Conservation (phyloP, 805 yeast species). For the Grigorovia jiainica region DNA sequence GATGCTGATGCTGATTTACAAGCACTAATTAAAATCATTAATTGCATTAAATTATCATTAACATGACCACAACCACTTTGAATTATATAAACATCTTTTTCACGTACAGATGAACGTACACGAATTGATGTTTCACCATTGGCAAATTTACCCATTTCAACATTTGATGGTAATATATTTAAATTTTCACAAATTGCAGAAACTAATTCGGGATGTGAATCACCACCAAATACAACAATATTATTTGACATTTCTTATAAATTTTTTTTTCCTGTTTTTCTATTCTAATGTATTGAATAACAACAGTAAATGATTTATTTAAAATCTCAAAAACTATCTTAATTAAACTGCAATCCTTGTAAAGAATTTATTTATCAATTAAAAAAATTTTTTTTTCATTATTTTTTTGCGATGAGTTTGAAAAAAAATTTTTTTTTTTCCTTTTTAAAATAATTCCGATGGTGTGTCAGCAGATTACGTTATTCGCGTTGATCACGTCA, state of each 20-base stretch:
- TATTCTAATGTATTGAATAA: neutral
- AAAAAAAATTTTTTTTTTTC: neutral
- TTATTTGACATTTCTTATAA: conserved; percentile 8
- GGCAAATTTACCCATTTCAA: conserved; percentile 55
- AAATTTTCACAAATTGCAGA: conserved; percentile 66
- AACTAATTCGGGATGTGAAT: conserved; percentile 76
- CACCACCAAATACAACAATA: conserved; percentile 82
- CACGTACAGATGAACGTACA: conserved; percentile 82
- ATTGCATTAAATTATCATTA: conserved; percentile 76
- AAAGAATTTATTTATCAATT: neutral
- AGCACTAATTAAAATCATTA: conserved; percentile 78
- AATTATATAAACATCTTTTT: conserved; percentile 87
- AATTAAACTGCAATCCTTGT: too few relatives aligned
- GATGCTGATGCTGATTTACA: conserved; percentile 87
- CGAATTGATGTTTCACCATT: conserved; percentile 93
- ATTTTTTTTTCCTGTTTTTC: neutral
- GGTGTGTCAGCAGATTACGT: too few relatives aligned
- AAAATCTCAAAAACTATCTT: too few relatives aligned
- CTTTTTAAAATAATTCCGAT: too few relatives aligned
- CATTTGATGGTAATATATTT: conserved; percentile 63
- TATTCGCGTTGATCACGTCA: too few relatives aligned
- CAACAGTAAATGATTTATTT: neutral
- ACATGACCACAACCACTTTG: conserved; percentile 83
- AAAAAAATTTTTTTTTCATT: too few relatives aligned
- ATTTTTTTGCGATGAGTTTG: neutral